A percentile compares a stretch with the other conserved stretches of the same genome.
phyloP scores from a whole-genome alignment of 2,329 filamentous ascomycete genomes.

The Ophiostoma australiae region DNA sequence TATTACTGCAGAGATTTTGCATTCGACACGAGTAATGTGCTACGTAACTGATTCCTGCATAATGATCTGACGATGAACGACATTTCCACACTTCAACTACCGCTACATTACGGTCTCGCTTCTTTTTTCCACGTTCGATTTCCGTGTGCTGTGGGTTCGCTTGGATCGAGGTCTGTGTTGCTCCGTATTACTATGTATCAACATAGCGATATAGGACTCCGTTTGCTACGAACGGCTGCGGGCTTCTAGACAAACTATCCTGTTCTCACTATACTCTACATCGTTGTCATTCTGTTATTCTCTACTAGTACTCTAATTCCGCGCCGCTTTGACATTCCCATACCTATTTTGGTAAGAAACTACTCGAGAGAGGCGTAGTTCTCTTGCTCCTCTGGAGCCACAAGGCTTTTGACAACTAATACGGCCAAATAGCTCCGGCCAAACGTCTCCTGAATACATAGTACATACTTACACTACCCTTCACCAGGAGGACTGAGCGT shows the following conservation, averaged over 20 bases:
- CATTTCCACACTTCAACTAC: constrained; percentile 1
- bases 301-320: background rate
- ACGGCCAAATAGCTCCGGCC: background rate
- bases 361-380: background rate
- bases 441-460: background rate
- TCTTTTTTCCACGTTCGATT: constrained; percentile 6
- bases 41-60: background rate
- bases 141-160: background rate
- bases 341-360: background rate
- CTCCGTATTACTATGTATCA: background rate
- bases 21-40: background rate
- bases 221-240: background rate
- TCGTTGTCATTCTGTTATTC: too few relatives aligned
- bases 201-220: too few relatives aligned
- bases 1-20: background rate
- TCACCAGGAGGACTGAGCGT: background rate
- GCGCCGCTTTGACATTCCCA: background rate
- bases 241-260: background rate
- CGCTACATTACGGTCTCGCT: background rate
- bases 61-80: background rate
- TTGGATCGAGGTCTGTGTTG: constrained; percentile 7
- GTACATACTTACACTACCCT: background rate
- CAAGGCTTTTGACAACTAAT: background rate
- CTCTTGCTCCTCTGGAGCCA: background rate
- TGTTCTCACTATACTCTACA: too few relatives aligned